phyloP scores from a whole-genome alignment of 139 green algal genomes.

The Chlorella sp. region DNA sequence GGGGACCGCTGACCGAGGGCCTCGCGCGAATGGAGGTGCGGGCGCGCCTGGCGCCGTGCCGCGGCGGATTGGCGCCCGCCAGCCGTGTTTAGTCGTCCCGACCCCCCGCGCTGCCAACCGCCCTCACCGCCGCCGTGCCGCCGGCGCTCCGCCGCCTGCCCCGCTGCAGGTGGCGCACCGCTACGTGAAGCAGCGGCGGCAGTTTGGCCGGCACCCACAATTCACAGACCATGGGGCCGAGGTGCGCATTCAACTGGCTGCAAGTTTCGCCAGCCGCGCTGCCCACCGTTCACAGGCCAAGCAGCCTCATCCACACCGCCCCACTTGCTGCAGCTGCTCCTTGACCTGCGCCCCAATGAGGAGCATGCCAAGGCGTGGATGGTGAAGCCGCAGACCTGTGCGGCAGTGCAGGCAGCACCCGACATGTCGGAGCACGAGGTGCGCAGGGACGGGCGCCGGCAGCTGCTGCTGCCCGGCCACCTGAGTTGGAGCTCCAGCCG shows the following conservation, averaged over 20 bases:
- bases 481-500: neutral
- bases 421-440: slow-evolving; percentile 89
- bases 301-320: neutral
- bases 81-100: too few relatives aligned
- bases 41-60: neutral
- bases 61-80: neutral
- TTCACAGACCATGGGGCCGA: slow-evolving; percentile 86
- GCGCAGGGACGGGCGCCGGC: neutral
- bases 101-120: too few relatives aligned
- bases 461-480: neutral
- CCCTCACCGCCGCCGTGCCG: neutral
- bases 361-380: slow-evolving; percentile 80
- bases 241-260: slow-evolving; percentile 2
- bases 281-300: neutral
- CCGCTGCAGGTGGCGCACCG: slow-evolving; percentile 77
- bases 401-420: slow-evolving; percentile 73
- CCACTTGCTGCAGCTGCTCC: slow-evolving; percentile 67
- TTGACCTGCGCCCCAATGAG: slow-evolving; percentile 89
- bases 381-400: slow-evolving; percentile 73
- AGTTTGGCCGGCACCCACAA: slow-evolving; percentile 87
- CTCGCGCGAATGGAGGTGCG: too few relatives aligned
- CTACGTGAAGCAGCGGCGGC: slow-evolving; percentile 81
- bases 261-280: neutral
- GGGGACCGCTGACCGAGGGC: too few relatives aligned
- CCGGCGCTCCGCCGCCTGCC: neutral